Evolutionary conservation across 345 rosid genomes (phyloP).

Genomic region (Brassica juncea): DNA sequence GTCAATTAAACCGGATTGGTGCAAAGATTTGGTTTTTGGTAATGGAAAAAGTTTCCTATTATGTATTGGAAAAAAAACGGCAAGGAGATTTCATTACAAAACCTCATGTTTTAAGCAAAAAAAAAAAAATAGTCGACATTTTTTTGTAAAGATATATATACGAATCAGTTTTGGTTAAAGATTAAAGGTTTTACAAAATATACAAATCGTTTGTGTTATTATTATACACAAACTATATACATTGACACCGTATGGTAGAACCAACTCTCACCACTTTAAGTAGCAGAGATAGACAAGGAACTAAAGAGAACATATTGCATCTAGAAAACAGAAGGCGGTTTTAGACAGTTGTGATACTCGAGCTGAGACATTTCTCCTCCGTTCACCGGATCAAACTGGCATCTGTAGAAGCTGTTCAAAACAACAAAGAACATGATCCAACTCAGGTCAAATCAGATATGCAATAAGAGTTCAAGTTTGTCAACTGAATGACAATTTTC

Average conservation of each 20-base stretch:
- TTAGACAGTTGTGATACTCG: constrained; percentile 79
- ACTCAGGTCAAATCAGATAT: constrained; percentile 8
- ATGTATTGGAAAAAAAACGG: not conserved
- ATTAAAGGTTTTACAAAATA: not conserved
- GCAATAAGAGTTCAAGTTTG: not conserved
- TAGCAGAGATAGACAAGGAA: not conserved
- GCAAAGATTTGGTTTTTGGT: not conserved
- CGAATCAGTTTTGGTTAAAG: not conserved
- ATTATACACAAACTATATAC: not conserved
- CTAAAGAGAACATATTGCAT: constrained; percentile 10
- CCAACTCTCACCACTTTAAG: not conserved
- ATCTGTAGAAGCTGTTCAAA: constrained; percentile 77
- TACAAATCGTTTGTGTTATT: not conserved
- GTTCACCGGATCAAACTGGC: constrained; percentile 79
- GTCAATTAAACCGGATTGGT: not conserved
- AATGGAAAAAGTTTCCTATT: not conserved
- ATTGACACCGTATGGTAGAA: not conserved
- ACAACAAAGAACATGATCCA: constrained; percentile 13
- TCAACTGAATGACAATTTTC: not conserved
- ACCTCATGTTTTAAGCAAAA: not conserved
- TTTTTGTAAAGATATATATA: not conserved
- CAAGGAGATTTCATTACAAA: not conserved
- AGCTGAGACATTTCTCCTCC: constrained; percentile 96
- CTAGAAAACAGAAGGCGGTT: constrained; percentile 66
- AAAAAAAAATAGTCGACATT: not conserved